Conservation (phyloP, 2,329 filamentous ascomycete genomes). For the Reticulascus tulasneorum region DNA sequence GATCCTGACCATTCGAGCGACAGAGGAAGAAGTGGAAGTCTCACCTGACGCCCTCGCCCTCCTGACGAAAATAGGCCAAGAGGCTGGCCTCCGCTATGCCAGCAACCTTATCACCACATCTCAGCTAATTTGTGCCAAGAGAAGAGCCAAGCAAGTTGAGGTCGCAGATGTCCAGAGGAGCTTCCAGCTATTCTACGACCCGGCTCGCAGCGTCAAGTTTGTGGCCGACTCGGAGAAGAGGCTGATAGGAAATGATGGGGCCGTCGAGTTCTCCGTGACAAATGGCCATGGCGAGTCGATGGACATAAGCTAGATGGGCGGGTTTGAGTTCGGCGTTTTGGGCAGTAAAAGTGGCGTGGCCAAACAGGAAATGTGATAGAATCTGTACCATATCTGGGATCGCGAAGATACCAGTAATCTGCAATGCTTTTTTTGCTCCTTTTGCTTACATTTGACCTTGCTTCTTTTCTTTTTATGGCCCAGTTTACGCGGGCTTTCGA, state of each 20-base stretch:
- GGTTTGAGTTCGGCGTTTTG: constrained; percentile 12
- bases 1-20: constrained; percentile 86
- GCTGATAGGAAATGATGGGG: constrained; percentile 82
- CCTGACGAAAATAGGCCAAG: constrained; percentile 91
- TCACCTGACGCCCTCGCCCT: constrained; percentile 86
- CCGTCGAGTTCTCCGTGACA: constrained; percentile 63
- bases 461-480: too few relatives aligned
- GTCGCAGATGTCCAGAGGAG: constrained; percentile 89
- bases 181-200: constrained; percentile 92
- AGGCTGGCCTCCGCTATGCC: constrained; percentile 90
- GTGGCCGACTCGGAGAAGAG: constrained; percentile 87
- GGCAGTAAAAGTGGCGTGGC: constrained; percentile 11
- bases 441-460: neutral
- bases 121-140: constrained; percentile 81
- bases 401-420: constrained; percentile 9
- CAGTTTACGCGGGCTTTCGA: too few relatives aligned
- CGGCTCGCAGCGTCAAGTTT: constrained; percentile 81
- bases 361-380: constrained; percentile 12
- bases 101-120: constrained; percentile 96
- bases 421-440: constrained; percentile 8
- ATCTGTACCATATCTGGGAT: constrained; percentile 14
- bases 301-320: constrained; percentile 29
- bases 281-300: constrained; percentile 51
- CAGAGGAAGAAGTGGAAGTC: constrained; percentile 93
- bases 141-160: constrained; percentile 76